These are phyloP conservation scores for Aspergillus panamensis DNA, from an alignment of 495 filamentous ascomycete genomes.

Conservation along the genomic window DNA sequence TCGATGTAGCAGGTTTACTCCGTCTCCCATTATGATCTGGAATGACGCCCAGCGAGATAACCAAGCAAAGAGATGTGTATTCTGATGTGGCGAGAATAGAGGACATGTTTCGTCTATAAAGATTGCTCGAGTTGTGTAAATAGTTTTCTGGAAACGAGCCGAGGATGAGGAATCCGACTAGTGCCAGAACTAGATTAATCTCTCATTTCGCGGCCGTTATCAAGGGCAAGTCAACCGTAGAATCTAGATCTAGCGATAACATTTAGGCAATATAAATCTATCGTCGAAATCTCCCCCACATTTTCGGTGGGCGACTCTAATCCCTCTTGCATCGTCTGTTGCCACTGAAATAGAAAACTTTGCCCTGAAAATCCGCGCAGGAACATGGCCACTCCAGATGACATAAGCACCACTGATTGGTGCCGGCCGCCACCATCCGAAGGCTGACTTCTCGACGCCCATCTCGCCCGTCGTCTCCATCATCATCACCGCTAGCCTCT, in stretches of 20 bases:
- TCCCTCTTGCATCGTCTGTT: neutral
- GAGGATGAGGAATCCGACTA: neutral
- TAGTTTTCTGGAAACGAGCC: neutral
- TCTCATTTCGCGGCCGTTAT: no score
- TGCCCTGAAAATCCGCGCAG: constrained; percentile 8
- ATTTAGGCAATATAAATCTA: neutral
- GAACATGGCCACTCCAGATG: constrained; percentile 11
- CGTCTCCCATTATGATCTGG: no score
- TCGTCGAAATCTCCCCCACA: neutral
- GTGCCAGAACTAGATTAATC: no score
- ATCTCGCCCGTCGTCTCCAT: constrained; percentile 17
- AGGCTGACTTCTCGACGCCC: constrained; percentile 12
- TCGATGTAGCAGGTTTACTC: no score
- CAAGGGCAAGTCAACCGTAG: no score
- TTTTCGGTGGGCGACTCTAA: neutral
- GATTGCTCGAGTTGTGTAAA: no score
- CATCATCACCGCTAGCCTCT: constrained; percentile 4
- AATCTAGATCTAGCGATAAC: no score
- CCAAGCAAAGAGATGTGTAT: neutral
- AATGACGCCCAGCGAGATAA: neutral
- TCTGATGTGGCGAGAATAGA: neutral
- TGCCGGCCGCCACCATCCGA: constrained; percentile 13
- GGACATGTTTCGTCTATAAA: no score
- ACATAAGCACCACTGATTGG: constrained; percentile 22
- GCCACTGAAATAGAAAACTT: neutral